Base-by-base conservation (phyloP, 257 asterid species). In the Solanum chilense region DNA sequence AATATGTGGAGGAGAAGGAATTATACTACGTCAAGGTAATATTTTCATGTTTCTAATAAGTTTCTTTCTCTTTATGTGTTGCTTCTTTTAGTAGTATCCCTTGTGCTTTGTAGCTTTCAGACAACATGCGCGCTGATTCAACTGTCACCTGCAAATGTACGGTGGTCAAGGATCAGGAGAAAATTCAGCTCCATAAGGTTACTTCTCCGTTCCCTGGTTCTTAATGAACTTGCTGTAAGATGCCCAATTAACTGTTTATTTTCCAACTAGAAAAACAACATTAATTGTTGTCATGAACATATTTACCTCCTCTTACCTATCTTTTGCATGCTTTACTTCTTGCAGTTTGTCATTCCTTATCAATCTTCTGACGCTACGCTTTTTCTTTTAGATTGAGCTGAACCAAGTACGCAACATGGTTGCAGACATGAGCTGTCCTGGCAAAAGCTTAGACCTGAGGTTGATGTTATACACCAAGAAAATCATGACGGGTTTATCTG, bases 111-210 rank as follows among this genome's bases (percentile, higher is more conserved):
- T 44, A 93, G 94, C 84, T 92, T 37, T 89, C 90, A 33, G 92
- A 93, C 89, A 90, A 86, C 58, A 85, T 41, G 86, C 82, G 41
- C 31, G 91, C 93, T 71, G 89, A 88, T 77, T 89, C 88, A 78
- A 91, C 93, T 41, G 56, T 91, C 89, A 70, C 88, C 68, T 93
- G 95, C 91, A 93, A 91, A 88, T 92, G 95, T 88, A 82, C 73
- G 31, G 84, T 87, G 84, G 68, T 52, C 20, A 82, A 78, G 68
- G 89, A 88, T 80, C 66, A 68, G 3, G 88, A 90, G 62, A 87
- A 52, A 64, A 92, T 93, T 56, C 88, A 91, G 86, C 88, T 90
- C 74, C 81, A 42, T 88, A 90, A 91, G 96, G 95, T 89, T 81
- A 83, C 91, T 89, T 16, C 33, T 44, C 35, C 12, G 12, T 87